Evolutionary conservation across 1,284 basidiomycete species (phyloP).

Genomic region (Phaffia rhodozyma): DNA sequence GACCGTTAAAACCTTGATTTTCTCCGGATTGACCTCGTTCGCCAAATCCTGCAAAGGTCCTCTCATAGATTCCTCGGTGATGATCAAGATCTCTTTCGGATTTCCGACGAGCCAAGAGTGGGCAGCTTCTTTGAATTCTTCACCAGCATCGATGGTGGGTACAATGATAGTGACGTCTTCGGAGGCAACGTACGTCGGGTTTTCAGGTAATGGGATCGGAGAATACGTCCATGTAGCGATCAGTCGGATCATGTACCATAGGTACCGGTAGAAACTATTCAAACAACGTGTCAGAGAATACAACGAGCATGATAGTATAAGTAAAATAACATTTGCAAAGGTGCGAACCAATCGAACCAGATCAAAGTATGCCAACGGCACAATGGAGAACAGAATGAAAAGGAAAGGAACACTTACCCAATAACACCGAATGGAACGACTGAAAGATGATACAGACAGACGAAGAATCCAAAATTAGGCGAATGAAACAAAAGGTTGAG

Average conservation of each 20-base stretch:
- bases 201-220: constrained; percentile 71
- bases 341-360: not conserved
- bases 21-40: constrained; percentile 64
- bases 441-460: constrained; percentile 28
- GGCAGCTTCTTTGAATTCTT: constrained; percentile 86
- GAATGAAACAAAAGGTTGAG: constrained; percentile 16
- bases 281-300: not conserved
- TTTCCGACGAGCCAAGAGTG: constrained; percentile 78
- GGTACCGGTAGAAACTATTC: constrained; percentile 67
- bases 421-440: constrained; percentile 84
- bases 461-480: not conserved
- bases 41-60: constrained; percentile 75
- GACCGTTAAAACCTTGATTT: constrained; percentile 75
- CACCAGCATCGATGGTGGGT: constrained; percentile 84
- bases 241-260: constrained; percentile 77
- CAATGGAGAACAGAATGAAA: constrained; percentile 14
- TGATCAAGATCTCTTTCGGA: constrained; percentile 84
- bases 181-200: constrained; percentile 71
- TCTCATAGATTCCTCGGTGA: constrained; percentile 82
- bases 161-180: constrained; percentile 93
- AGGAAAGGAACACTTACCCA: constrained; percentile 49
- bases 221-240: constrained; percentile 61
- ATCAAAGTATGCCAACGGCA: constrained; percentile 11
- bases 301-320: not conserved
- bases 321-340: not conserved